Conservation (phyloP, 768 basidiomycete species). For the Lyophyllum atratum region DNA sequence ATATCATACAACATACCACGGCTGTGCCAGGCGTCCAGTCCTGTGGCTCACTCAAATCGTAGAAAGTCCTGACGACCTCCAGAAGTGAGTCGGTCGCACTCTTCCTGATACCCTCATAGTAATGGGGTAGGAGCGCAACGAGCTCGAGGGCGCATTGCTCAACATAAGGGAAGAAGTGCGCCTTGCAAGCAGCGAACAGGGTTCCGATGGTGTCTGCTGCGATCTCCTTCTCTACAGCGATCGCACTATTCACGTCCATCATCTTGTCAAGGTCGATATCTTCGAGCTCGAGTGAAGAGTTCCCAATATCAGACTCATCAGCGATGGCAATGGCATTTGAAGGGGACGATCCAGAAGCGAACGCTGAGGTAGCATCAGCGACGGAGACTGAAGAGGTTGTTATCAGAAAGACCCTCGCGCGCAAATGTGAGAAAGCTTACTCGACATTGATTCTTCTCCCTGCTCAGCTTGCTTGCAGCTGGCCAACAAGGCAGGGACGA, state of each 20-base stretch:
- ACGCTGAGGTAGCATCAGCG: constrained; percentile 57
- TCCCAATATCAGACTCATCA: constrained; percentile 50
- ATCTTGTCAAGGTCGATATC: constrained; percentile 85
- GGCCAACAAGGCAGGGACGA: constrained; percentile 81
- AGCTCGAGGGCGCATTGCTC: constrained; percentile 82
- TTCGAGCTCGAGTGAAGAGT: constrained; percentile 69
- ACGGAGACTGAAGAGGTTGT: constrained; percentile 42
- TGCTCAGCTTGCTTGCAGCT: constrained; percentile 86
- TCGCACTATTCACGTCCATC: constrained; percentile 91
- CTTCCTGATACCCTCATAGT: constrained; percentile 98
- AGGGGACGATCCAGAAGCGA: constrained; percentile 75
- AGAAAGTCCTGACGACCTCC: constrained; percentile 87
- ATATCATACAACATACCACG: constrained; percentile 46
- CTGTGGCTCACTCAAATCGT: constrained; percentile 79
- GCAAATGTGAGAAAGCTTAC: constrained; percentile 32
- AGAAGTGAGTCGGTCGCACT: constrained; percentile 86
- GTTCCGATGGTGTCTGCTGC: constrained; percentile 95
- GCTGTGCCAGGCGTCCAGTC: constrained; percentile 81
- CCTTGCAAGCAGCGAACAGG: constrained; percentile 79
- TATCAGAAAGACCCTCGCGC: constrained; percentile 3
- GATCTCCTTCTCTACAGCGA: constrained; percentile 99
- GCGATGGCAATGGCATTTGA: constrained; percentile 67
- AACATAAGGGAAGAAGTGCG: constrained; percentile 89
- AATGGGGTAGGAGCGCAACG: constrained; percentile 79
- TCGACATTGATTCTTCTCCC: constrained; percentile 52